These are phyloP conservation scores for Russula ochroleuca DNA, from an alignment of 768 basidiomycete genomes.

Conservation along the genomic window DNA sequence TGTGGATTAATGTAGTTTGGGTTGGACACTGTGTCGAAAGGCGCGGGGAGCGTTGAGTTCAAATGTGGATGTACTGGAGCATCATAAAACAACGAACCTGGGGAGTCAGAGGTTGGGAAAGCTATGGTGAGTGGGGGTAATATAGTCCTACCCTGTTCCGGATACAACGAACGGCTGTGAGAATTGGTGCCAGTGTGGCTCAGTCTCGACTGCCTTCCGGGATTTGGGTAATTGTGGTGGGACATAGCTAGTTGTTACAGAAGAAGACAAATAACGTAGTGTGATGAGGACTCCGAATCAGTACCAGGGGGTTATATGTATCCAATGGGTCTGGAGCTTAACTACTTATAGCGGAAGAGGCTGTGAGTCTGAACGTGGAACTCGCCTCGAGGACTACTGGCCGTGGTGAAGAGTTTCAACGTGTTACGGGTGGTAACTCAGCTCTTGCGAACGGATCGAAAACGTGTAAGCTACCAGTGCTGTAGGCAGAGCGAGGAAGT, in stretches of 20 bases:
- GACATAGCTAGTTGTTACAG: constrained; percentile 29
- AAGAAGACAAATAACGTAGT: constrained; percentile 27
- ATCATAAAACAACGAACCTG: constrained; percentile 26
- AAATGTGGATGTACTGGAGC: constrained; percentile 9
- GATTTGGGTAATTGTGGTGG: constrained; percentile 23
- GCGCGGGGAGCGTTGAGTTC: constrained; percentile 20
- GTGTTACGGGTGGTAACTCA: constrained; percentile 1
- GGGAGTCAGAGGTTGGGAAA: constrained; percentile 24
- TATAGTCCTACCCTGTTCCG: constrained; percentile 27
- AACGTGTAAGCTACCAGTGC: constrained; percentile 21
- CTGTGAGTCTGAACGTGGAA: constrained; percentile 7
- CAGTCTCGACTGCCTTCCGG: constrained; percentile 15
- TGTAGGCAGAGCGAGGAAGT: not conserved
- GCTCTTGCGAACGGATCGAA: constrained; percentile 5
- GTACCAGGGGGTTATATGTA: constrained; percentile 18
- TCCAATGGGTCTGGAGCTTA: not conserved
- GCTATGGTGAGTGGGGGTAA: constrained; percentile 27
- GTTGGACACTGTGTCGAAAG: constrained; percentile 18
- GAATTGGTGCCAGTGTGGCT: constrained; percentile 20
- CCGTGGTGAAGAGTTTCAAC: constrained; percentile 20
- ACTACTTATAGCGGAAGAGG: not conserved
- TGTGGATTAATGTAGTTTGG: constrained; percentile 14
- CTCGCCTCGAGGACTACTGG: not conserved
- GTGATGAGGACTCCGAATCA: constrained; percentile 12
- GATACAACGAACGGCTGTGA: constrained; percentile 25